A percentile compares a stretch with the other conserved stretches of the same genome.
Conservation (phyloP, 441 rosid species). For the Pelargonium myrrhifolium region DNA sequence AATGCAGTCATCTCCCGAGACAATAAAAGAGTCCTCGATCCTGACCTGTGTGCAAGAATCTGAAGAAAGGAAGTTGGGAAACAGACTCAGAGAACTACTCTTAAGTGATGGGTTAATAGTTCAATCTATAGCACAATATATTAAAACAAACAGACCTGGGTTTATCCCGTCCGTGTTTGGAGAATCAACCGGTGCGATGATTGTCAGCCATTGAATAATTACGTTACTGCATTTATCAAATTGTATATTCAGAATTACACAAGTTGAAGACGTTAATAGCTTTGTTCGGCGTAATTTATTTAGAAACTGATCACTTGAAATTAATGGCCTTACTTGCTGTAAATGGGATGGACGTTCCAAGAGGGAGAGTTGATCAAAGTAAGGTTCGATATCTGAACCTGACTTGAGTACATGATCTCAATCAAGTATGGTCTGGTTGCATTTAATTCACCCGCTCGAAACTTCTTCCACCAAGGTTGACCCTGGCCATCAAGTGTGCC, state of each 20-base stretch:
- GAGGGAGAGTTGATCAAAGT: slow-evolving; percentile 68
- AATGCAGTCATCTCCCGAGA: slow-evolving; percentile 79
- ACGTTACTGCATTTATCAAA: slow-evolving; percentile 33
- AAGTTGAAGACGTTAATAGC: background rate
- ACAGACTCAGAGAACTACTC: background rate
- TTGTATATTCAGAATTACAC: background rate
- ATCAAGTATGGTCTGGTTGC: slow-evolving; percentile 67
- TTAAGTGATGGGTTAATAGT: no score
- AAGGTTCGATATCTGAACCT: slow-evolving; percentile 58
- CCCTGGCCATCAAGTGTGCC: slow-evolving; percentile 85
- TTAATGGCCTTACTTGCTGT: slow-evolving; percentile 33
- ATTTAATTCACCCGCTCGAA: slow-evolving; percentile 34
- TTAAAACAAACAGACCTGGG: slow-evolving; percentile 42
- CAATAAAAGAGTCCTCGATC: slow-evolving; percentile 65
- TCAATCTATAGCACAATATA: no score
- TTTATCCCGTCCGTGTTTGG: slow-evolving; percentile 85
- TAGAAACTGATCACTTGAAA: background rate
- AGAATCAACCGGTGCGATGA: slow-evolving; percentile 57
- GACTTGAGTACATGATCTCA: slow-evolving; percentile 58
- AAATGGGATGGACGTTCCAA: slow-evolving; percentile 76
- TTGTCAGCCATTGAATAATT: slow-evolving; percentile 48
- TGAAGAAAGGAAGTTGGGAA: slow-evolving; percentile 1
- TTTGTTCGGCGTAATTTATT: background rate
- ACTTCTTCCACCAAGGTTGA: slow-evolving; percentile 62
- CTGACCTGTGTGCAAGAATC: slow-evolving; percentile 68